phyloP scores from a whole-genome alignment of 495 filamentous ascomycete species.

The Daldinia caldariorum region DNA sequence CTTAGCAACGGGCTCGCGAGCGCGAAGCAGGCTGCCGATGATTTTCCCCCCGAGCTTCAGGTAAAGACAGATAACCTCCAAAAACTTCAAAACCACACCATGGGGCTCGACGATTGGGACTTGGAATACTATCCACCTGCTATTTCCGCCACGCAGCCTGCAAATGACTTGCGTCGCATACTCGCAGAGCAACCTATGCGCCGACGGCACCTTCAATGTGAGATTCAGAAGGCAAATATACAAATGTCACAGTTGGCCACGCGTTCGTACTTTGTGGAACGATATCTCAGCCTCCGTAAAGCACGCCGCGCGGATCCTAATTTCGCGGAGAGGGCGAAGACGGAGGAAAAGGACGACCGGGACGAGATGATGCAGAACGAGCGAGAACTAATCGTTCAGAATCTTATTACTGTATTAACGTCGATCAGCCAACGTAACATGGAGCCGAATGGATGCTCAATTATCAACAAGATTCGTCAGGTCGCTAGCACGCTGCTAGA shows the following conservation, averaged over 20 bases:
- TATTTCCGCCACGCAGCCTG: slow-evolving; percentile 46
- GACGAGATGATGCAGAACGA: slow-evolving; percentile 70
- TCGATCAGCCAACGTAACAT: slow-evolving; percentile 81
- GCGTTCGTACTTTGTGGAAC: slow-evolving; percentile 82
- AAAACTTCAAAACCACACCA: slow-evolving; percentile 33
- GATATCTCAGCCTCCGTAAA: slow-evolving; percentile 75
- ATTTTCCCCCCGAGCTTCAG: slow-evolving; percentile 68
- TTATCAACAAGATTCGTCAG: slow-evolving; percentile 76
- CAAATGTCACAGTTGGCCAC: slow-evolving; percentile 78
- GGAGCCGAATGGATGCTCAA: slow-evolving; percentile 80
- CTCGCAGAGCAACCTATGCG: slow-evolving; percentile 50
- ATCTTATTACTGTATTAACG: slow-evolving; percentile 72
- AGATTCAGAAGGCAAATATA: slow-evolving; percentile 88
- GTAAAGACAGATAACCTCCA: slow-evolving; percentile 53
- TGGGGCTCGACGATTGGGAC: slow-evolving; percentile 45
- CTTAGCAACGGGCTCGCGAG: slow-evolving; percentile 68
- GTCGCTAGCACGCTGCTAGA: slow-evolving; percentile 79
- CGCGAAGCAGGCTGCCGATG: slow-evolving; percentile 67
- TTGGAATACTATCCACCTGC: slow-evolving; percentile 53
- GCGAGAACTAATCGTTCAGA: slow-evolving; percentile 77
- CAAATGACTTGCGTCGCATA: slow-evolving; percentile 52
- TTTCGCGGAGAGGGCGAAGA: slow-evolving; percentile 34
- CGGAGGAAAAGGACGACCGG: slow-evolving; percentile 49
- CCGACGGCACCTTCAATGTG: slow-evolving; percentile 71
- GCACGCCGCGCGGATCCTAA: slow-evolving; percentile 54